Conservation (phyloP, 2,329 filamentous ascomycete genomes). For the Mariannaea elegans region DNA sequence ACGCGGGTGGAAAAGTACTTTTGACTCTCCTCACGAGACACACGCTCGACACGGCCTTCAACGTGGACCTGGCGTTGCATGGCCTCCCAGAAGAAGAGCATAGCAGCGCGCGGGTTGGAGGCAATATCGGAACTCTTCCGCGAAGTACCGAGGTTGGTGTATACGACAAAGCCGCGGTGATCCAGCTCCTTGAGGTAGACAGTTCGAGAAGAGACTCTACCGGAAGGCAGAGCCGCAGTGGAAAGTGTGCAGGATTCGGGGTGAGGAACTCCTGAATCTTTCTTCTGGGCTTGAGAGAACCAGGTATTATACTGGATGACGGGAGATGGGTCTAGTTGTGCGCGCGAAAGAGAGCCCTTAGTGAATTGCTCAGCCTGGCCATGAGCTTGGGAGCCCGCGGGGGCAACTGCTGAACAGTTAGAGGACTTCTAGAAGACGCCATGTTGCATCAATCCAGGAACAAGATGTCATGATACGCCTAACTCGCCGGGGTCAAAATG, state of each 20-base stretch:
- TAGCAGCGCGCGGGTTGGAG: slow-evolving; percentile 78
- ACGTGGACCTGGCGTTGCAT: slow-evolving; percentile 91
- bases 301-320: slow-evolving; percentile 88
- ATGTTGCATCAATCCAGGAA: background rate
- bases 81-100: slow-evolving; percentile 91
- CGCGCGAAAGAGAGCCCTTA: slow-evolving; percentile 65
- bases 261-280: slow-evolving; percentile 66
- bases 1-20: slow-evolving; percentile 74
- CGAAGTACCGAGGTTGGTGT: slow-evolving; percentile 89
- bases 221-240: slow-evolving; percentile 84
- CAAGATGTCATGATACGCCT: slow-evolving; percentile 7
- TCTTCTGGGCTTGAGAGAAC: slow-evolving; percentile 77
- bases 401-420: slow-evolving; percentile 61
- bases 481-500: slow-evolving; percentile 1
- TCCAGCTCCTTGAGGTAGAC: slow-evolving; percentile 98
- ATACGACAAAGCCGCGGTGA: slow-evolving; percentile 83
- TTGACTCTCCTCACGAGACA: slow-evolving; percentile 77
- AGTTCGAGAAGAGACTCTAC: slow-evolving; percentile 83
- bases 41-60: slow-evolving; percentile 77
- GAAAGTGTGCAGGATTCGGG: slow-evolving; percentile 91
- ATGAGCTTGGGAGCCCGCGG: slow-evolving; percentile 64
- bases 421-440: background rate
- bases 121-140: slow-evolving; percentile 73
- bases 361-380: slow-evolving; percentile 81
- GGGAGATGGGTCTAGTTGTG: slow-evolving; percentile 72